A percentile compares a stretch with the other conserved stretches of the same genome.
Conservation (phyloP, 805 yeast genomes). For the Barnettozyma vustinii region DNA sequence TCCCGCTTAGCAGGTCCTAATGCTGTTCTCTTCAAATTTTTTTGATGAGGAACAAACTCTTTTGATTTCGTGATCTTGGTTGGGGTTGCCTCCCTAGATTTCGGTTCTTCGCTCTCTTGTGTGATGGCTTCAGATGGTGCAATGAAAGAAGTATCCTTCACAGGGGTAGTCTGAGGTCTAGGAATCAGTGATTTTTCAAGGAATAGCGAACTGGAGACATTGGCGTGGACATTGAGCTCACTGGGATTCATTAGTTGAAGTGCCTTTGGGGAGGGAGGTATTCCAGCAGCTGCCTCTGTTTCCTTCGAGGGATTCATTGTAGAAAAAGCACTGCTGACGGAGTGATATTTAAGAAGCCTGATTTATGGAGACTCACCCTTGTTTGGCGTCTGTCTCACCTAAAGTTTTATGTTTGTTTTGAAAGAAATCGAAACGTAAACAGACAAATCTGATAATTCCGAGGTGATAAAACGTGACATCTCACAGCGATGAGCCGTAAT, state of each 20-base stretch:
- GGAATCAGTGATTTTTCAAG: constrained; percentile 18
- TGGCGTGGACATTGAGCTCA: background rate
- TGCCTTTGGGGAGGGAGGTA: background rate
- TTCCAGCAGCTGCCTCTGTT: background rate
- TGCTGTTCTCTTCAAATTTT: background rate
- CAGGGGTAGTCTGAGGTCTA: constrained; percentile 19
- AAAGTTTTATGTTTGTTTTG: background rate
- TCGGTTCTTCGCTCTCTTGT: background rate
- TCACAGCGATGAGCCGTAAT: constrained; percentile 8
- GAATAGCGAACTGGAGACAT: background rate
- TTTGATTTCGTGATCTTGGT: background rate
- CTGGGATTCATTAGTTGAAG: background rate
- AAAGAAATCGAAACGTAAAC: constrained; percentile 1
- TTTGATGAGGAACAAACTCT: background rate
- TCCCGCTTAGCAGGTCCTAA: background rate
- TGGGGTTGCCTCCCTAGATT: background rate
- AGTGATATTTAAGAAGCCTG: background rate
- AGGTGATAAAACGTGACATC: background rate
- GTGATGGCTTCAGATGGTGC: constrained; percentile 4
- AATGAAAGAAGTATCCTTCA: constrained; percentile 14
- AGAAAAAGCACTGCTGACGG: no score
- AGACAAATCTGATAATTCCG: background rate
- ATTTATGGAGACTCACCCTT: background rate
- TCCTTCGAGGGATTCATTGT: background rate
- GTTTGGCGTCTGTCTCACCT: constrained; percentile 1